Evolutionary conservation across 2,329 filamentous ascomycete genomes (phyloP), one percentile per base, ranked within the genome.

Genomic region (Cytospora schulzeri): DNA sequence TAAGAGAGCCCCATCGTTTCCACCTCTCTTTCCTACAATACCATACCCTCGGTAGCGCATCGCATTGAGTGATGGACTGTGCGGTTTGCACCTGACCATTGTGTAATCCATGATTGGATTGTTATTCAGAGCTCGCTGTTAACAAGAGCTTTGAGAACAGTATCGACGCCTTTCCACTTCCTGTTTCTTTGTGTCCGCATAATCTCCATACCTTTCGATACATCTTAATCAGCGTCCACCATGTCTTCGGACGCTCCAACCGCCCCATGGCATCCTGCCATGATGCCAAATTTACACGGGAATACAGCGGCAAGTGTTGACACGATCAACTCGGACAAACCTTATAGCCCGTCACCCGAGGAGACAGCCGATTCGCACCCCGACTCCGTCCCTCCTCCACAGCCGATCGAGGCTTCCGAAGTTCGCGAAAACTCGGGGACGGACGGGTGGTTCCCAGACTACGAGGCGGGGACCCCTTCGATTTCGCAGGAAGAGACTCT

Each of bases 191-290:
- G 53, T 35, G 58, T 68, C 60, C 66, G 67, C 66, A 66, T 65
- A 59, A 31, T 63, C 54, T 60, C 70, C 63, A 48, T 56, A 63
- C 58, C 28, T 53, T 60, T 51, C 50, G 60, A 19, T 54, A 62
- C 56, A 28, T 38, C 57, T 63, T 62, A 60, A 57, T 55, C 41
- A 33, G 54, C 62, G 70, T 68, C 69, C 66, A 68, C 68, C 65
- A 83, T 84, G 81, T 69, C 78, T 63, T 77, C 78, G 62, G 76
- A 79, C 72, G 75, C 76, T 67, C 73, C 77, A 53, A 76, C 72
- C 69, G 75, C 78, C 67, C 77, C 80, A 64, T 84, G 81, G 81
- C 77, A 85, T 75, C 81, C 82, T 63, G 81, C 83, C 56, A 75
- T 80, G 71, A 82, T 81, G 80, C 81, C 82, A 66, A 77, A 83